phyloP scores from a whole-genome alignment of 179 eudicot species.

The Silene coronaria region DNA sequence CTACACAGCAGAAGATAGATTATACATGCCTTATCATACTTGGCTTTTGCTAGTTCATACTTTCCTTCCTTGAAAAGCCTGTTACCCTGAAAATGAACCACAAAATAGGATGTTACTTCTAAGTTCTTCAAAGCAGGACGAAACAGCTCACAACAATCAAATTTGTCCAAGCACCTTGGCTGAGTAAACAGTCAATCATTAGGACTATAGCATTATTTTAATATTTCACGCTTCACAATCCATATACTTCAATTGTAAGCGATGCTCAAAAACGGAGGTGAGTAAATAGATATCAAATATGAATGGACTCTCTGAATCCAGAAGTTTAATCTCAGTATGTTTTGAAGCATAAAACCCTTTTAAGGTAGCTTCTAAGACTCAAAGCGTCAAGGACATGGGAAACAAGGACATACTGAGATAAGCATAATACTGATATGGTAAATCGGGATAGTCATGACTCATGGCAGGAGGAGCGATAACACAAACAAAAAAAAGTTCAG shows the following conservation, averaged over 20 bases:
- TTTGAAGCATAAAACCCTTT: background rate
- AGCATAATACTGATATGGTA: background rate
- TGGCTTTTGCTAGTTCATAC: constrained; percentile 87
- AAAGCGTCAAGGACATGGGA: background rate
- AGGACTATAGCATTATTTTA: background rate
- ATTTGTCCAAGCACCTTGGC: constrained; percentile 2
- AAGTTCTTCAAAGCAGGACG: constrained; percentile 4
- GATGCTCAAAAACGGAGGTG: background rate
- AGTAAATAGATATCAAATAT: constrained; percentile 4
- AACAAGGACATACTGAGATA: background rate
- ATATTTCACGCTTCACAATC: background rate
- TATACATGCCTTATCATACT: constrained; percentile 81
- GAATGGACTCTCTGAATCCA: background rate
- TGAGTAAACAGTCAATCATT: background rate
- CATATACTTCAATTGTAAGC: background rate
- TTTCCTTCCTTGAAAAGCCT: constrained; percentile 97
- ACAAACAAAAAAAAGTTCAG: background rate
- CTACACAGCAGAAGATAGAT: background rate
- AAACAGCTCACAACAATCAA: constrained; percentile 1
- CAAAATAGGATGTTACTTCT: background rate
- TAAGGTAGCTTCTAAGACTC: background rate
- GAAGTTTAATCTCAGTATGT: background rate
- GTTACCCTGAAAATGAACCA: constrained; percentile 66
- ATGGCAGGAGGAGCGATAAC: background rate
- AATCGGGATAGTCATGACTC: background rate